These are phyloP conservation scores for Coprinellus micaceus DNA, from an alignment of 768 basidiomycete species.

Conservation along the genomic window DNA sequence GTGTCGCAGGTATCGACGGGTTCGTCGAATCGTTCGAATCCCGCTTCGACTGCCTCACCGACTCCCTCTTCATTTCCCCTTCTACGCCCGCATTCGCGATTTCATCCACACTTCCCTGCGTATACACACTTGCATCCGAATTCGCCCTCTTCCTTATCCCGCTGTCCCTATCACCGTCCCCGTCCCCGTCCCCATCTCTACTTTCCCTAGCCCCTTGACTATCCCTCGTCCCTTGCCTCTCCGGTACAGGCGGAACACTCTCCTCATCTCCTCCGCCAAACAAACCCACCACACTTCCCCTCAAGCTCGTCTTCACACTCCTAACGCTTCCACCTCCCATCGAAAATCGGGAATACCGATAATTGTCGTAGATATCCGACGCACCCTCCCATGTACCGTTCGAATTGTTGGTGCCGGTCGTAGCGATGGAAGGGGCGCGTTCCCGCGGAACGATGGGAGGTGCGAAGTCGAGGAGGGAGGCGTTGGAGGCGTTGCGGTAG, in stretches of 20 bases:
- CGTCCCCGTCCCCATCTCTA: constrained; percentile 5
- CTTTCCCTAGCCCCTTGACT: background rate
- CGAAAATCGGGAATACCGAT: constrained; percentile 66
- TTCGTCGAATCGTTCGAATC: too few relatives aligned
- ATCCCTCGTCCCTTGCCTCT: background rate
- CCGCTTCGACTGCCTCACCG: background rate
- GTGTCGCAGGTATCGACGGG: too few relatives aligned
- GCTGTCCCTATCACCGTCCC: constrained; percentile 14
- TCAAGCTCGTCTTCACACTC: background rate
- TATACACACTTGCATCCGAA: constrained; percentile 34
- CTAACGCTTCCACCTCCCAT: constrained; percentile 32
- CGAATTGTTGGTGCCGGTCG: constrained; percentile 10
- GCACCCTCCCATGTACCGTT: constrained; percentile 57
- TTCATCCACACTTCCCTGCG: constrained; percentile 23
- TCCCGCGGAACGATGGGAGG: background rate
- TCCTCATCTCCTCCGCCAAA: background rate
- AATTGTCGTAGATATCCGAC: constrained; percentile 76
- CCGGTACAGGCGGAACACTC: constrained; percentile 3
- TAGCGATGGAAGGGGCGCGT: background rate
- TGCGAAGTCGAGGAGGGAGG: background rate
- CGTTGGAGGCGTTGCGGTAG: background rate
- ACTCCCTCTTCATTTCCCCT: background rate
- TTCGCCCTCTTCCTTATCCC: constrained; percentile 24
- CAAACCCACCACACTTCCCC: background rate
- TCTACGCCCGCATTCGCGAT: background rate